Conservation (phyloP, 371 early-diverging fungal species). For the Zychaea mexicana region DNA sequence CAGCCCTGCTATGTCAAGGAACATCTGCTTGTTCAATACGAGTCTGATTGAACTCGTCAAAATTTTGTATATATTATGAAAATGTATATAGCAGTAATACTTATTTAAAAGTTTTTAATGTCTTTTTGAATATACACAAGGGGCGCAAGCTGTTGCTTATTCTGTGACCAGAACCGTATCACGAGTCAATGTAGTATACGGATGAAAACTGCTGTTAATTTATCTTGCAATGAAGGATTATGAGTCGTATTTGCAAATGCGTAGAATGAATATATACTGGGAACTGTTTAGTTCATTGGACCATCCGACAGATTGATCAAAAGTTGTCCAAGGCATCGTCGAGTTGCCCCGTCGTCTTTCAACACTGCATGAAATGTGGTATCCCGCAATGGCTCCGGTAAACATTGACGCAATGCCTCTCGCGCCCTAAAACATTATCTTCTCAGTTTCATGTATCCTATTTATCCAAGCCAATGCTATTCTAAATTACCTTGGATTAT, state of each 20-base stretch:
- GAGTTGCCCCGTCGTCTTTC: conserved; percentile 86
- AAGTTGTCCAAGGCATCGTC: conserved; percentile 69
- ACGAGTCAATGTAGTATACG: too few species aligned
- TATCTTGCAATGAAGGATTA: background rate
- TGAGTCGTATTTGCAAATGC: background rate
- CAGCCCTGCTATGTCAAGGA: conserved; percentile 65
- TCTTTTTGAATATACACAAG: background rate
- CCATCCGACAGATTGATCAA: conserved; percentile 66
- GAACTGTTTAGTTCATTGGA: conserved; percentile 6
- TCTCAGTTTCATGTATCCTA: too few species aligned
- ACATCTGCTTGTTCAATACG: conserved; percentile 68
- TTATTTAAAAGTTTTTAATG: background rate
- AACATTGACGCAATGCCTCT: conserved; percentile 85
- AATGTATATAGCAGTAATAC: conserved; percentile 1
- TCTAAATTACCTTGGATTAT: conserved; percentile 77
- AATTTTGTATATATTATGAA: background rate
- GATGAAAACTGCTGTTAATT: too few species aligned
- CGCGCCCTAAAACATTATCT: conserved; percentile 76
- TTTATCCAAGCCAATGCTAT: background rate
- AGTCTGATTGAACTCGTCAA: conserved; percentile 52
- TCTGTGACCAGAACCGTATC: too few species aligned
- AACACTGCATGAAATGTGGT: conserved; percentile 75
- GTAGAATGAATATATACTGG: background rate
- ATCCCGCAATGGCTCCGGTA: conserved; percentile 86
- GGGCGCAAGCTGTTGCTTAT: too few species aligned